A percentile compares a stretch with the other conserved stretches of the same genome.
phyloP scores from a whole-genome alignment of 78 protist species.

The Dictyostelium brefeldianum region DNA sequence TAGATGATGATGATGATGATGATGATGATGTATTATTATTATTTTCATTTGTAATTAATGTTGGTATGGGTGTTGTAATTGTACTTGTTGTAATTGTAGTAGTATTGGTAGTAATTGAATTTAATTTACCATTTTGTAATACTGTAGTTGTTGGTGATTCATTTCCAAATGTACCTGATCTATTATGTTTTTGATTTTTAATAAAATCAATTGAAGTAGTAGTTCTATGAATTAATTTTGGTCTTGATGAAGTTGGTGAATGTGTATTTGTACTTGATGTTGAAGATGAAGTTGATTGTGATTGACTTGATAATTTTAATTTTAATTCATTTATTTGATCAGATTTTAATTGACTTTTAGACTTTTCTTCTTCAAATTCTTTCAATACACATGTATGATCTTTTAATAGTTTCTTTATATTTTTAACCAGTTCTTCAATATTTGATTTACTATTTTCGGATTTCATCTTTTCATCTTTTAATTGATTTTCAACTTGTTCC shows the following conservation, averaged over 20 bases:
- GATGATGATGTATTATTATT: background rate
- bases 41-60: background rate
- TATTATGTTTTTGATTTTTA: background rate
- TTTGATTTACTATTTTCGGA: slow-evolving; percentile 35
- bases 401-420: slow-evolving; percentile 50
- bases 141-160: background rate
- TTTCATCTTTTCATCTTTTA: slow-evolving; percentile 35
- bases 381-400: slow-evolving; percentile 36
- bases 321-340: slow-evolving; percentile 29
- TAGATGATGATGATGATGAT: background rate
- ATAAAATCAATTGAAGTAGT: background rate
- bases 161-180: slow-evolving; percentile 25
- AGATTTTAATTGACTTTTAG: slow-evolving; percentile 26
- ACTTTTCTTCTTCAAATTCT: slow-evolving; percentile 61
- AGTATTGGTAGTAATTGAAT: background rate
- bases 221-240: background rate
- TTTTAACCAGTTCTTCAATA: slow-evolving; percentile 64
- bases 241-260: background rate
- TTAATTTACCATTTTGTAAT: background rate
- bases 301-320: slow-evolving; percentile 32
- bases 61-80: background rate
- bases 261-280: too few relatives aligned
- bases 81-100: background rate
- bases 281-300: background rate
- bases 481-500: background rate